Base-by-base conservation (phyloP, 345 rosid species). In the Clausena lansium region DNA sequence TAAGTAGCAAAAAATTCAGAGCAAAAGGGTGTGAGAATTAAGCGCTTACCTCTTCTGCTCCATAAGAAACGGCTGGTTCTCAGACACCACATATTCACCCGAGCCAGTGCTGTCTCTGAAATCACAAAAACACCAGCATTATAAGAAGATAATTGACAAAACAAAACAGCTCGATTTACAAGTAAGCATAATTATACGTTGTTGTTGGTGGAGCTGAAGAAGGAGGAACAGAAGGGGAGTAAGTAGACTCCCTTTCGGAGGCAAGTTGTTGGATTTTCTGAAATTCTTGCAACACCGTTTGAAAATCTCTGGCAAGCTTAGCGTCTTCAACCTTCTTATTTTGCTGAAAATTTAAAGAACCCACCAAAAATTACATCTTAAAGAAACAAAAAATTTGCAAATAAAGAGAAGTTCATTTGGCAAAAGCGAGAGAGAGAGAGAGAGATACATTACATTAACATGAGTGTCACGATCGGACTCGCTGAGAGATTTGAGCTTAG, bases 261-360 rank as follows among this genome's bases (percentile, higher is more conserved):
- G 94, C 92, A 75, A 86, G 86, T 76, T 86, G 94, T 62, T 91
- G 94, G 61, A 82, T 90, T 81, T 89, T 87, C 88, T 91, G 92
- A 65, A 89, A 91, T 73, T 89, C 90, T 75, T 87, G 90, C 71
- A 91, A 81, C 2, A 87, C 83, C 5, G 58, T 82, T 64, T 91
- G 94, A 61, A 89, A 91, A 85, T 89, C 94, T 69, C 85, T 86
- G 0, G 94, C 94, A 35, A 90, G 89, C 85, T 89, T 91, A 8
- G 92, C 94, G 82, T 91, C 92, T 81, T 86, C 94, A 11, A 91
- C 72, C 70, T 84, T 91, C 85, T 87, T 91, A 77, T 87, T 84
- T 14, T 87, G 63, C 94, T 91, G 61, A 45, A 74, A 27, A 39
- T 28, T 47, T 30, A 45, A 67, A 67, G n/a, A 22, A 47, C 33